Base-by-base conservation (phyloP, 2,329 filamentous ascomycete species). In the Aureobasidium subglaciale region DNA sequence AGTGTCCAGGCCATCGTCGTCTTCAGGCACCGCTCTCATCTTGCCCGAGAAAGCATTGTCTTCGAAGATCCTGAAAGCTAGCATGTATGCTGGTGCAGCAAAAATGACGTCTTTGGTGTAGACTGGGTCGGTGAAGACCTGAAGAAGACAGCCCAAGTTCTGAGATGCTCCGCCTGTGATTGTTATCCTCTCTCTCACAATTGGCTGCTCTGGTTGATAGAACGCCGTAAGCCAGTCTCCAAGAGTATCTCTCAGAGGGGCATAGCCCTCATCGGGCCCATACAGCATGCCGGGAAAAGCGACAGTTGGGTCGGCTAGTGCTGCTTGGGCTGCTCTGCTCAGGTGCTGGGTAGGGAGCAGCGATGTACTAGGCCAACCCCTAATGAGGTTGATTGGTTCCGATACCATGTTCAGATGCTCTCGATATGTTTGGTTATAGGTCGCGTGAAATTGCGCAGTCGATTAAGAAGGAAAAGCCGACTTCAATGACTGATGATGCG, bases 161-260 rank as follows among this genome's bases (percentile, higher is more conserved):
- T 95, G 90, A 61, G 84, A 88, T 3, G 91, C 91, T 15, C 91
- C 91, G 41, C 90, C 90, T 0, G 88, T 88, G 67, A 96, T 85
- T 66, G 85, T 87, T 54, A 96, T 85, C 29, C 88, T 79, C 2
- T 82, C 76, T 4, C 77, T 65, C 13, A 71, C 64, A 41, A 84
- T 73, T 2, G 72, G 67, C 3, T 70, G 62, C 8, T 61, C 45
- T 2, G 73, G 73, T 27, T 67, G 60, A 66, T 89, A 92, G 63
- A 85, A 85, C 0, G 65, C 62, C 1, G 76, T 78, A 37, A 96
- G 75, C 87, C 88, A 96, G 35, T 71, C 66, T 3, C 88, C 85
- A 30, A 96, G 71, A 37, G 81, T 78, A 59, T 81, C 75, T 13
- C 89, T 80, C 34, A 93, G 75, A n/a, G 83, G 83, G 59, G 78